Evolutionary conservation across 2,329 filamentous ascomycete genomes (phyloP), one percentile per base, ranked within the genome.

Genomic region (Hymenoscyphus linearis): DNA sequence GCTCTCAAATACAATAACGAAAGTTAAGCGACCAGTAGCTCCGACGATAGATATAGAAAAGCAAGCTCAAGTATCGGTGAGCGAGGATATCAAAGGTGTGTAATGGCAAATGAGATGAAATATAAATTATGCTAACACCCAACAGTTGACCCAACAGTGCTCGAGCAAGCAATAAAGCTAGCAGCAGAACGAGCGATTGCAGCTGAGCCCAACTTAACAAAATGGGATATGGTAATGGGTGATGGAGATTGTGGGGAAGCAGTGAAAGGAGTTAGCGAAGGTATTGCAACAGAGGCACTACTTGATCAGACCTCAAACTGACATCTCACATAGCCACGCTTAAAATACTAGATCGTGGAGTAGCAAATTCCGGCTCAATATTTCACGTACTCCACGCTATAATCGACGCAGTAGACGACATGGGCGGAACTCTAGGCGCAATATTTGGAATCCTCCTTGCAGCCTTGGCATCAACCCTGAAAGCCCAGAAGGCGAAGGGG

Each of bases 161-260:
- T 75, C 1, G 68, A 73, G n/a, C 58, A 57, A 5, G 63, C 67
- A 0, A 65, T 74, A 13, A 65, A 70, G 4, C 57, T 65, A n/a
- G 72, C 65, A 7, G 75, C 72, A 60, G 62, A 74, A 26, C 66
- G 75, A 10, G 74, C 73, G 1, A 76, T 76, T 35, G 71, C 68
- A 10, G 69, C 73, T 1, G 82, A 84, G 65, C 79, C 80, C 6
- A 77, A 80, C 53, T 75, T 84, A 60, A 84, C 82, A 1, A 77
- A 75, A 52, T 84, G 78, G 67, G 82, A 84, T 68, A 72, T 71
- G 37, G 57, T 72, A 3, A 68, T 74, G 60, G 72, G 72, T 6
- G 72, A 74, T 64, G 72, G 72, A 10, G 72, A 73, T 60, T 73
- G 71, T 56, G 72, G 72, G 10, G 72, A 74, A 57, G 71, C 70